A percentile compares a stretch with the other conserved stretches of the same genome.
These are phyloP conservation scores for Coleophoma crateriformis DNA, from an alignment of 2,329 filamentous ascomycete species.

Conservation along the genomic window DNA sequence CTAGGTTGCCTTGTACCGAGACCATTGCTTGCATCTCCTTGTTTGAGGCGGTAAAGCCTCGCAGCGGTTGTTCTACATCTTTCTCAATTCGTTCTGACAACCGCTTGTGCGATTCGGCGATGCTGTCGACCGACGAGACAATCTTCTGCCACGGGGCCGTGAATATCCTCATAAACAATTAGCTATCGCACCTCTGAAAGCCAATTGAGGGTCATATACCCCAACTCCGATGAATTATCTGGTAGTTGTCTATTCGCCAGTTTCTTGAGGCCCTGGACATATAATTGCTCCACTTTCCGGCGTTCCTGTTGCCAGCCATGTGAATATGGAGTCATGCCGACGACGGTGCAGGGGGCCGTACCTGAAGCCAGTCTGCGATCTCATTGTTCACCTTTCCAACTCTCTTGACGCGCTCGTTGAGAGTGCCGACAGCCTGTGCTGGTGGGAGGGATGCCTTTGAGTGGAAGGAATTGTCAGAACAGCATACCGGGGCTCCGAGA, in stretches of 20 bases:
- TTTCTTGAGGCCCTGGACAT: conserved; percentile 76
- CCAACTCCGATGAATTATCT: conserved; percentile 74
- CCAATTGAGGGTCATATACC: conserved; percentile 48
- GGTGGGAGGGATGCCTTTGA: conserved; percentile 74
- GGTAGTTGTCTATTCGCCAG: conserved; percentile 70
- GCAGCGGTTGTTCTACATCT: conserved; percentile 81
- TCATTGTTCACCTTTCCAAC: conserved; percentile 83
- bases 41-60: conserved; percentile 66
- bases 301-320: conserved; percentile 62
- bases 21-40: conserved; percentile 74
- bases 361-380: conserved; percentile 95
- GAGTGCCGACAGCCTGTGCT: conserved; percentile 69
- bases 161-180: conserved; percentile 64
- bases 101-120: conserved; percentile 77
- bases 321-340: conserved; percentile 13
- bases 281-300: conserved; percentile 84
- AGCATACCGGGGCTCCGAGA: conserved; percentile 8
- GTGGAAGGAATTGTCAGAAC: conserved; percentile 12
- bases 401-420: conserved; percentile 83
- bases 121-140: conserved; percentile 68
- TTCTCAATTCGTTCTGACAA: conserved; percentile 78
- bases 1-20: conserved; percentile 76
- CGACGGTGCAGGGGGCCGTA: conserved; percentile 32
- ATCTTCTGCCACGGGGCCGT: conserved; percentile 87
- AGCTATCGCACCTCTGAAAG: conserved; percentile 10